Evolutionary conservation across 2,329 filamentous ascomycete species (phyloP), one percentile per base, ranked within the genome.

Genomic region (Claviceps pazoutovae): DNA sequence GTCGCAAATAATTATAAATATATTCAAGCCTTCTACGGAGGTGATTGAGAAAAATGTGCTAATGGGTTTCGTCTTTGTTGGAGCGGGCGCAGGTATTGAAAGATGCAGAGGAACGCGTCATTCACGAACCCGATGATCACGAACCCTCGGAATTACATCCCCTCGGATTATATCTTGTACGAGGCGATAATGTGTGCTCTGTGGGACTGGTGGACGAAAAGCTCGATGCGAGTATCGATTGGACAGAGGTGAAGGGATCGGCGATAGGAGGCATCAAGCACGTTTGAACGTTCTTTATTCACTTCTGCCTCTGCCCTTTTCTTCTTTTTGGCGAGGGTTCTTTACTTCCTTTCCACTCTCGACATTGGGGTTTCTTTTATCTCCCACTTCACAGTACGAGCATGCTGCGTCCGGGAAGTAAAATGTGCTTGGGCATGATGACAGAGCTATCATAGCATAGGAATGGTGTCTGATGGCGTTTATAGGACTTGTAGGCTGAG

Each of bases 151-250:
- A 83, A 53, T 82, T 93, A 64, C 83, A 93, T 17, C 82, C 85
- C 4, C 80, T 96, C 56, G 93, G 93, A 1, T 71, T 97, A 5
- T 97, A 96, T 66, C 77, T 98, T 53, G 86, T 98, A 53, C 80
- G 93, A 54, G 93, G 93, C 50, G 93, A 98, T 66, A 96, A 94
- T 63, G 91, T 98, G 47, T 90, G 89, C 56, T 76, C 94, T 16
- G 86, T 93, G 53, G 93, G 93, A 2, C 73, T 94, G 53, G 83
- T 98, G 36, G 89, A 98, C 66, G 90, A 95, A 68, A 78, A 86
- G 59, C 73, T 97, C 54, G 93, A 98, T 69, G 78, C 76, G 41
- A 89, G 84, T 60, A 97, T 98, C 64, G 84, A 96, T 70, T 98
- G 93, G 93, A 76, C 78, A 19, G 83, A 94, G 67, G 93, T 98